A percentile compares a stretch with the other conserved stretches of the same genome.
Conservation (phyloP, 2,329 filamentous ascomycete species). For the Colletotrichum tofieldiae region DNA sequence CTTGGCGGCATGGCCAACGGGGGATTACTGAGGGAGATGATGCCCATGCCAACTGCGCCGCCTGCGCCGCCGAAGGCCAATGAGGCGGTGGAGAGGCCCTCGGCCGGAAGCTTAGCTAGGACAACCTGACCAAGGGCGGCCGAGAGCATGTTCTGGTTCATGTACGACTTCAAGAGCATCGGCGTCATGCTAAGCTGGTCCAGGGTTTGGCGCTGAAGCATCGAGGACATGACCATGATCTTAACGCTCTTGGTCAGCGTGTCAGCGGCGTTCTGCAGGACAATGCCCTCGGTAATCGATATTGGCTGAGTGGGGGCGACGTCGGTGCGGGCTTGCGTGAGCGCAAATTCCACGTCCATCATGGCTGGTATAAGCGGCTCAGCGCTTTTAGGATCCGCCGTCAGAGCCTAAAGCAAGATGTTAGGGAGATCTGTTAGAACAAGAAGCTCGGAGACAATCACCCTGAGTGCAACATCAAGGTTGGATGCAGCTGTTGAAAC, state of each 20-base stretch:
- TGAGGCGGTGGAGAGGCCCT: constrained; percentile 21
- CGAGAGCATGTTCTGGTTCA: constrained; percentile 34
- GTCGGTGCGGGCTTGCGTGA: constrained; percentile 33
- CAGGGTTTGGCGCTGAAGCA: constrained; percentile 32
- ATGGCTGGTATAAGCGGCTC: constrained; percentile 9
- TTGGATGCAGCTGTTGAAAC: constrained; percentile 25
- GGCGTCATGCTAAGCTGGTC: constrained; percentile 34
- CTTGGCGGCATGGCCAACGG: constrained; percentile 47
- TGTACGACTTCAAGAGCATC: constrained; percentile 24
- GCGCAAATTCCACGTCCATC: constrained; percentile 33
- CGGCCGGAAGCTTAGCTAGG: constrained; percentile 34
- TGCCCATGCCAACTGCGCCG: constrained; percentile 19
- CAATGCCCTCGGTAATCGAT: constrained; percentile 46
- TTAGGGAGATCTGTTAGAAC: background rate
- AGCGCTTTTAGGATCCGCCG: constrained; percentile 19
- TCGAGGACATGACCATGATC: constrained; percentile 41
- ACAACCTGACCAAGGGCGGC: constrained; percentile 19
- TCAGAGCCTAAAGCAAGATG: constrained; percentile 16
- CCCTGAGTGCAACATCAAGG: constrained; percentile 19
- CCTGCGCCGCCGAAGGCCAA: constrained; percentile 26
- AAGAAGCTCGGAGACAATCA: background rate
- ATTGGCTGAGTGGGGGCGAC: constrained; percentile 45
- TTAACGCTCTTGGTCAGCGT: constrained; percentile 38
- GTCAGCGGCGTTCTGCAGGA: constrained; percentile 32
- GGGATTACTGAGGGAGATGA: constrained; percentile 36